Evolutionary conservation across 2,329 filamentous ascomycete genomes (phyloP).

Genomic region (Trichoderma sp.): DNA sequence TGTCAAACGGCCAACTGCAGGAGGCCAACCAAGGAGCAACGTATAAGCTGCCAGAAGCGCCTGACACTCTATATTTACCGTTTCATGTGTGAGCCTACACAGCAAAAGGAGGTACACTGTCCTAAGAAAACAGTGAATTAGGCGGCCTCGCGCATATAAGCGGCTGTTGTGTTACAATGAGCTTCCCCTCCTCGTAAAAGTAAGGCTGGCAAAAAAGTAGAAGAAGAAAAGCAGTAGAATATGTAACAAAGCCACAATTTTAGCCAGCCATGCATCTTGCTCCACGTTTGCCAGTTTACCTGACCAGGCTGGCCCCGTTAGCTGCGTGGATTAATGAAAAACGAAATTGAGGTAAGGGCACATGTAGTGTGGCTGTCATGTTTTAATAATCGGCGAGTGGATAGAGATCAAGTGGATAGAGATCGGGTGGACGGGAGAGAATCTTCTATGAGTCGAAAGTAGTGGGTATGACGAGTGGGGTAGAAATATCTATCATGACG

Average conservation of each 20-base stretch:
- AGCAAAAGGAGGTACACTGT: neutral
- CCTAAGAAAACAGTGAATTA: no score
- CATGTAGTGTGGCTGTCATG: neutral
- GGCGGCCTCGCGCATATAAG: neutral
- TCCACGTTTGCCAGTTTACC: slow-evolving; percentile 1
- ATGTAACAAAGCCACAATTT: neutral
- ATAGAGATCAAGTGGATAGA: slow-evolving; percentile 7
- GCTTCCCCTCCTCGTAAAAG: neutral
- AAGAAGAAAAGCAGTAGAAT: no score
- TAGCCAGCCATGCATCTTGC: slow-evolving; percentile 22
- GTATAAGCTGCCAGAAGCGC: neutral
- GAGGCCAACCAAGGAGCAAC: neutral
- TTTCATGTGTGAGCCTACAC: neutral
- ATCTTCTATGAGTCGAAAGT: neutral
- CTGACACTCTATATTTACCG: neutral
- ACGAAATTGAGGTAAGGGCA: neutral
- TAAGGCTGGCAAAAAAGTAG: neutral
- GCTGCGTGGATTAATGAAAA: slow-evolving; percentile 2
- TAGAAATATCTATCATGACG: slow-evolving; percentile 1
- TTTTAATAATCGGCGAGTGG: neutral
- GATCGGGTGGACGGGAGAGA: neutral
- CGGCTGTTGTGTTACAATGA: neutral
- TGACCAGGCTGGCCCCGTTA: neutral
- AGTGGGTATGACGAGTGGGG: neutral
- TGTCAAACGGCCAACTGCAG: neutral